Conservation (phyloP, 345 rosid genomes). For the Citrus glauca region DNA sequence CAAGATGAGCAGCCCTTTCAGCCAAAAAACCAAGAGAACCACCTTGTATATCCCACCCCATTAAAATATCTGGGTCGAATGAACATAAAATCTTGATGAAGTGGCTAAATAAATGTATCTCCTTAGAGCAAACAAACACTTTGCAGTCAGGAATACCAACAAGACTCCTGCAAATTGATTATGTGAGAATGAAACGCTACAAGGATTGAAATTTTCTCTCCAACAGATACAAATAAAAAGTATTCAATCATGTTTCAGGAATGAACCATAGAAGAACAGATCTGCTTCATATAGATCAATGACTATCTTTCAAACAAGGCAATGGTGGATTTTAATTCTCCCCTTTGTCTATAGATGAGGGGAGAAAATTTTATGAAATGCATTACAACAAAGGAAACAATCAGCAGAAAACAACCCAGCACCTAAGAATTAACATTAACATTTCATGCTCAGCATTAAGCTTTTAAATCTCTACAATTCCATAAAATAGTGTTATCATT, state of each 20-base stretch:
- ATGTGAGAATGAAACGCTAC: slow-evolving; percentile 5
- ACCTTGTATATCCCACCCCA: slow-evolving; percentile 96
- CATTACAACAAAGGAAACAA: background rate
- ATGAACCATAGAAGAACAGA: slow-evolving; percentile 2
- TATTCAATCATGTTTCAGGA: background rate
- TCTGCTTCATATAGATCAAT: background rate
- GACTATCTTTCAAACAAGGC: background rate
- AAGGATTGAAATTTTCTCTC: background rate
- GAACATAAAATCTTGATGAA: slow-evolving; percentile 47
- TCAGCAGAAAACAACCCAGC: background rate
- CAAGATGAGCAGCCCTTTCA: slow-evolving; percentile 92
- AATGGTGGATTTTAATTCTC: background rate
- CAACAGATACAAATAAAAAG: background rate
- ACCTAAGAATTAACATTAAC: background rate
- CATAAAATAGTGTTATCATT: background rate
- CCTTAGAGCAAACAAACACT: slow-evolving; percentile 53
- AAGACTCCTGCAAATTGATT: slow-evolving; percentile 45
- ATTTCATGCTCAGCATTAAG: background rate
- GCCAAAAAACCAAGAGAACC: slow-evolving; percentile 93
- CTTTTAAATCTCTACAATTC: background rate
- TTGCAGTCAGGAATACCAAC: slow-evolving; percentile 72
- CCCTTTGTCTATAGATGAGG: background rate
- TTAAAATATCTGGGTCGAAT: slow-evolving; percentile 75
- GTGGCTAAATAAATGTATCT: slow-evolving; percentile 54
- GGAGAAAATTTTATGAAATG: background rate